Evolutionary conservation across 2,329 filamentous ascomycete species (phyloP), one percentile per base, ranked within the genome.

Genomic region (Colletotrichum cordylinicola): DNA sequence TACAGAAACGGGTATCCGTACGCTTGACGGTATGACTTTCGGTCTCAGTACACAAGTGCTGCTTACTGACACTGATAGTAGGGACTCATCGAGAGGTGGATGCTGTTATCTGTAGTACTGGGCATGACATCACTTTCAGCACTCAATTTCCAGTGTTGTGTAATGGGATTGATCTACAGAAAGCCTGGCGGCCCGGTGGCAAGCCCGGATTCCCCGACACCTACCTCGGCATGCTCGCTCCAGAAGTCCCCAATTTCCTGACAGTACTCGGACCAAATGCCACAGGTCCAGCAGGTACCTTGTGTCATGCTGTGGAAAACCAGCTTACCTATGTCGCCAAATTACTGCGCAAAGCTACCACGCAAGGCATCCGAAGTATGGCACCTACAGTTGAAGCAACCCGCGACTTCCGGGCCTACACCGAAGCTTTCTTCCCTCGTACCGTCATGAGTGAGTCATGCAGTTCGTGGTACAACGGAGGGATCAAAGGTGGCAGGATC

Each of bases 1-100:
- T 10, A 48, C 39, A 48, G 3, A 48, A 48, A n/a, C 39, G 3
- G 39, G 39, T 0, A 48, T 48, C 39, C 39, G 39, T 4, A 48
- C 39, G 2, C 18, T 48, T n/a, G 39, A 48, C 39, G 39, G 39
- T 48, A 43, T n/a, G 39, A 3, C 2, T 43, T 43, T n/a, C 39
- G 0, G 39, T 12, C 18, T 0, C 16, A 43, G 3, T 43, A 2
- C 9, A 18, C 4, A 3, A n/a, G 18, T 43, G 2, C 1, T n/a
- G n/a, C 1, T 43, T 48, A 48, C 6, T 48, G 5, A 48, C 2
- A 48, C 39, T 7, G 3, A 0, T 1, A 7, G 0, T 1, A 48
- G 39, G 39, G 3, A 12, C 18, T 48, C 39, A n/a, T 9, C 39
- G 39, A 48, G 18, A 48, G 1, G 39, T 48, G 39, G 39, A 48